A percentile compares a stretch with the other conserved stretches of the same genome.
Conservation (phyloP, 805 yeast genomes). For the Metschnikowia lunata region DNA sequence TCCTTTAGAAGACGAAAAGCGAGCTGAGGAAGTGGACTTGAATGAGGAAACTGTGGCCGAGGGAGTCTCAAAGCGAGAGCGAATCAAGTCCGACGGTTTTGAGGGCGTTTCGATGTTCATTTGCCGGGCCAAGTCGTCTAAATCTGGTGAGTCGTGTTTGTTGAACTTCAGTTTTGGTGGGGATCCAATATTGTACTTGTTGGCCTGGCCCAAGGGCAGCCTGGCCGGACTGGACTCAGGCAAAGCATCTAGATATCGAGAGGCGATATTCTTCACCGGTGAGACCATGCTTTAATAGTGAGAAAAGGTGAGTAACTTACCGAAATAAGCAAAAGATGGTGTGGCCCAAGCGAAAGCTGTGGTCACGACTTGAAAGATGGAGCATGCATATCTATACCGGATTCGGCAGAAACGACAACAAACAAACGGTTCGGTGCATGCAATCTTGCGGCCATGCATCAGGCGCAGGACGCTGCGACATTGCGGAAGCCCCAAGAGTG, state of each 20-base stretch:
- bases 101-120: constrained; percentile 25
- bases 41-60: constrained; percentile 42
- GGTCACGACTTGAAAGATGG: too few species aligned
- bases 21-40: constrained; percentile 25
- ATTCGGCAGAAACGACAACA: too few species aligned
- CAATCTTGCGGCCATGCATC: too few species aligned
- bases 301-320: too few species aligned
- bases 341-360: too few species aligned
- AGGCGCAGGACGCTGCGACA: too few species aligned
- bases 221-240: constrained; percentile 24
- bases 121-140: constrained; percentile 38
- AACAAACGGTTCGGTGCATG: too few species aligned
- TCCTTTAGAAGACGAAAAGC: constrained; percentile 12
- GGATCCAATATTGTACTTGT: constrained; percentile 19
- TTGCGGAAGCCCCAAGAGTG: too few species aligned
- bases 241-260: constrained; percentile 33
- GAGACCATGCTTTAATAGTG: constrained; percentile 13
- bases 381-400: too few species aligned
- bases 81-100: constrained; percentile 25
- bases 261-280: constrained; percentile 27
- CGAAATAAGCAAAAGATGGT: too few species aligned
- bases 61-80: constrained; percentile 36
- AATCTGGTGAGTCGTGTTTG: constrained; percentile 26
- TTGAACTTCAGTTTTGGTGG: background rate
- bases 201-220: constrained; percentile 29